Base-by-base conservation (phyloP, 2,329 filamentous ascomycete genomes). In the Aspergillus sclerotialis region DNA sequence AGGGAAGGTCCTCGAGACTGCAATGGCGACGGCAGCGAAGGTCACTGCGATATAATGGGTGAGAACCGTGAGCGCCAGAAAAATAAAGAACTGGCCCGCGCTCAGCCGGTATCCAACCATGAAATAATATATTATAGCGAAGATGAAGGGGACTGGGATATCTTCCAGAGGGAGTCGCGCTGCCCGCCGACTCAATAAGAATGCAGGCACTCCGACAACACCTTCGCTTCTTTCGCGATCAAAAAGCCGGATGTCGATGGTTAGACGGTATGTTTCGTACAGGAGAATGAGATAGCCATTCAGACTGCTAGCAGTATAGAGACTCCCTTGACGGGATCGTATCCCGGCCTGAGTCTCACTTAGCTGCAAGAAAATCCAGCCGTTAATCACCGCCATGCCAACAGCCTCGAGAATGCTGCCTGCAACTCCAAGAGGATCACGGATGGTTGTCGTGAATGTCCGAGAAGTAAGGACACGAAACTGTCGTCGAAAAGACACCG, bases 231-330 rank as follows among this genome's bases (percentile, higher is more conserved):
- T 72, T 50, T 89, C 84, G 35, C 84, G 77, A 48, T 90, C 84
- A 49, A 87, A 90, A 0, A 83, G 69, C 16, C 76, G 75, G 10
- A 89, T 84, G 42, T 89, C 84, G 32, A 82, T 72, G 0, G 80
- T 84, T 38, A 89, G 63, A 4, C 84, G 76, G 48, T 85, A 89
- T 0, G 77, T 79, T 56, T 89, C 84, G 41, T 84, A 88, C 9
- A 87, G 67, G 8, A 89, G 67, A 32, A 87, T 80, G 3, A 89
- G 68, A 50, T 89, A 89, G 2, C 82, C 82, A 49, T 89, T 84
- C 5, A 89, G 66, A 4, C 76, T 80, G 5, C 80, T 71, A 0
- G 80, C 77, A 2, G 76, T 84, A 47, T 88, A 89, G 0, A 89
- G 60, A 5, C 80, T 81, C 31, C 82, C 84, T 54, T 88, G 65